These are phyloP conservation scores for Halenospora varia DNA, from an alignment of 495 filamentous ascomycete species.

Conservation along the genomic window DNA sequence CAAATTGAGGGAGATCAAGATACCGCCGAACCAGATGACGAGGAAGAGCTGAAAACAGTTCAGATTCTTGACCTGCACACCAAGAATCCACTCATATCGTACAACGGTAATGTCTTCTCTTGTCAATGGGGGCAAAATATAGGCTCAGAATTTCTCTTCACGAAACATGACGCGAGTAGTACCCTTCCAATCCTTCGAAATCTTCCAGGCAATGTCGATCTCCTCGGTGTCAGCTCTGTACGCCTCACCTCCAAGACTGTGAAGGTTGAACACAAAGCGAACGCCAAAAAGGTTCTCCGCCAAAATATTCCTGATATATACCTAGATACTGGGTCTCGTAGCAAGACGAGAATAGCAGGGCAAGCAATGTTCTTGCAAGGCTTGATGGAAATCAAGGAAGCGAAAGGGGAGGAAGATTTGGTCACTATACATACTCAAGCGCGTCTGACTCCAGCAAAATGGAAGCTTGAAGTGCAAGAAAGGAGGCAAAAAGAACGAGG, in stretches of 20 bases:
- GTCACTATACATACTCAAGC: slow-evolving; percentile 29
- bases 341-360: slow-evolving; percentile 4
- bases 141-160: slow-evolving; percentile 76
- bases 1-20: not conserved
- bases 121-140: slow-evolving; percentile 74
- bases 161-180: slow-evolving; percentile 38
- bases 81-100: slow-evolving; percentile 64
- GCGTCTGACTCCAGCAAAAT: slow-evolving; percentile 25
- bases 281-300: not conserved
- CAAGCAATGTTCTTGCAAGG: slow-evolving; percentile 28
- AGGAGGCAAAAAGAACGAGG: not conserved
- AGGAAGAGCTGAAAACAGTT: slow-evolving; percentile 35
- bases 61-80: slow-evolving; percentile 80
- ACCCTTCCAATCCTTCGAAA: slow-evolving; percentile 36
- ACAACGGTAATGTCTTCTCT: slow-evolving; percentile 68
- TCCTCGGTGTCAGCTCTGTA: slow-evolving; percentile 55
- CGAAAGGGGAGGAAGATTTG: slow-evolving; percentile 49
- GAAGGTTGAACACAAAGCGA: slow-evolving; percentile 25
- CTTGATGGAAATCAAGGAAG: slow-evolving; percentile 45
- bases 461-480: not conserved
- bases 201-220: slow-evolving; percentile 46
- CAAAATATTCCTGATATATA: not conserved
- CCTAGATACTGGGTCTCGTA: not conserved
- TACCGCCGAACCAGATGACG: slow-evolving; percentile 17
- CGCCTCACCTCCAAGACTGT: slow-evolving; percentile 40